Percentiles rank a stretch among this genome's conserved stretches.
These are phyloP conservation scores for Actinomucor elegans DNA, from an alignment of 371 early-diverging fungal genomes.

Conservation along the genomic window DNA sequence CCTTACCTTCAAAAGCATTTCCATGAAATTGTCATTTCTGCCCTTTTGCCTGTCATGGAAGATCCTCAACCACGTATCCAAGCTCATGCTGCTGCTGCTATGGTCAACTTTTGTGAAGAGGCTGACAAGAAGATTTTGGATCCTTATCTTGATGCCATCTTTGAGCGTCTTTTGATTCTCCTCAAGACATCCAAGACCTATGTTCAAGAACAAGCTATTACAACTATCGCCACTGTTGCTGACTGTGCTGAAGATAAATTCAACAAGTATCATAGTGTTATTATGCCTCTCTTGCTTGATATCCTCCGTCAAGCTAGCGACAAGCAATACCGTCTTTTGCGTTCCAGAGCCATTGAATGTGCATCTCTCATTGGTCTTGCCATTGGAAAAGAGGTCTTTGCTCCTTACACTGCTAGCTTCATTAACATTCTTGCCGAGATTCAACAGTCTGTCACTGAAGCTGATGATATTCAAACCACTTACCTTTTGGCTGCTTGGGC, in stretches of 20 bases:
- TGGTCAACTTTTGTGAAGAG: slow-evolving; percentile 95
- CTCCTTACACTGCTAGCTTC: slow-evolving; percentile 74
- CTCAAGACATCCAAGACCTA: slow-evolving; percentile 81
- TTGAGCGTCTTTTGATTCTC: slow-evolving; percentile 81
- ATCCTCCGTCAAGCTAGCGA: slow-evolving; percentile 80
- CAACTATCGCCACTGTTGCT: slow-evolving; percentile 96
- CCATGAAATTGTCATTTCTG: slow-evolving; percentile 74
- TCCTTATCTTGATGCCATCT: slow-evolving; percentile 87
- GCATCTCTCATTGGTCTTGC: slow-evolving; percentile 89
- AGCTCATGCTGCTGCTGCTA: slow-evolving; percentile 94
- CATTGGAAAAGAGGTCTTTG: slow-evolving; percentile 87
- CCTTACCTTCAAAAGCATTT: slow-evolving; percentile 81
- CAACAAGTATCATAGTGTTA: slow-evolving; percentile 83
- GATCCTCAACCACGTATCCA: slow-evolving; percentile 85
- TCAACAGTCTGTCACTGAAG: slow-evolving; percentile 78
- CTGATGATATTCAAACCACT: slow-evolving; percentile 89
- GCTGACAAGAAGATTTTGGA: slow-evolving; percentile 75
- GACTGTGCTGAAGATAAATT: slow-evolving; percentile 91
- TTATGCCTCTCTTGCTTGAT: slow-evolving; percentile 92
- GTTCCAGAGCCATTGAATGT: slow-evolving; percentile 96
- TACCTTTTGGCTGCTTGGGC: slow-evolving; percentile 96
- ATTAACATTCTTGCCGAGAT: slow-evolving; percentile 77
- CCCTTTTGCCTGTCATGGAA: slow-evolving; percentile 89
- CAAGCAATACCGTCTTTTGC: slow-evolving; percentile 85
- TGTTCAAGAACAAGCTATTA: slow-evolving; percentile 97